Percentiles rank a stretch among this genome's conserved stretches.
phyloP scores from a whole-genome alignment of 768 basidiomycete genomes.

The Megacollybia marginata region DNA sequence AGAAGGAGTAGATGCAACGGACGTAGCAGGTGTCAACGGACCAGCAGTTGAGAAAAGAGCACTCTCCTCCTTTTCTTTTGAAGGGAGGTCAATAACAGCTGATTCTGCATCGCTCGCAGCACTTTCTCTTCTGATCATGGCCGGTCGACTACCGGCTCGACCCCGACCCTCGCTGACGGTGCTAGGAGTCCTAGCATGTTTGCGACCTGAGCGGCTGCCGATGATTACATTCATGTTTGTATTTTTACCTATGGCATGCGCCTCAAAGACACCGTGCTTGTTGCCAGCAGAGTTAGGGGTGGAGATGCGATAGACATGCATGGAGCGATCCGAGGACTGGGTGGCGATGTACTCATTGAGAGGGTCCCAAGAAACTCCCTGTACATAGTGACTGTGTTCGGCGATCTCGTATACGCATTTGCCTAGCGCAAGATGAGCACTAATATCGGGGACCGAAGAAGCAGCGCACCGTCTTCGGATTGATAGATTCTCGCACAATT shows the following conservation, averaged over 20 bases:
- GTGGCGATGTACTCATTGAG: conserved; percentile 96
- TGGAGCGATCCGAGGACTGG: conserved; percentile 91
- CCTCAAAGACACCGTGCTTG: conserved; percentile 70
- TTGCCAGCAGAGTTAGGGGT: conserved; percentile 17
- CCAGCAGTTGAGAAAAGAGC: conserved; percentile 17
- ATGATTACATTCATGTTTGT: conserved; percentile 40
- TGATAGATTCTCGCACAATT: conserved; percentile 86
- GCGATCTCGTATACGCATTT: conserved; percentile 85
- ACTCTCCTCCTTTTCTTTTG: conserved; percentile 37
- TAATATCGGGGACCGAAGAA: neutral
- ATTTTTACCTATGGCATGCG: conserved; percentile 88
- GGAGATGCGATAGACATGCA: conserved; percentile 87
- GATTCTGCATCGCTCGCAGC: conserved; percentile 72
- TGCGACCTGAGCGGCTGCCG: conserved; percentile 2
- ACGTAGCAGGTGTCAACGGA: conserved; percentile 12
- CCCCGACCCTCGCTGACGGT: conserved; percentile 6
- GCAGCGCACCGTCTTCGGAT: conserved; percentile 55
- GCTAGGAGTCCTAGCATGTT: conserved; percentile 6
- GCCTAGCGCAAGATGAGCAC: conserved; percentile 34
- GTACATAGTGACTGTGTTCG: conserved; percentile 94
- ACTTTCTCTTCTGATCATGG: conserved; percentile 62
- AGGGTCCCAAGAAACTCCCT: conserved; percentile 99
- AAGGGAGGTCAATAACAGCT: conserved; percentile 45
- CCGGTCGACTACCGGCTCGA: conserved; percentile 37
- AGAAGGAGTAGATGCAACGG: conserved; percentile 3